These are phyloP conservation scores for Neurospora africana DNA, from an alignment of 495 filamentous ascomycete genomes.

Conservation along the genomic window DNA sequence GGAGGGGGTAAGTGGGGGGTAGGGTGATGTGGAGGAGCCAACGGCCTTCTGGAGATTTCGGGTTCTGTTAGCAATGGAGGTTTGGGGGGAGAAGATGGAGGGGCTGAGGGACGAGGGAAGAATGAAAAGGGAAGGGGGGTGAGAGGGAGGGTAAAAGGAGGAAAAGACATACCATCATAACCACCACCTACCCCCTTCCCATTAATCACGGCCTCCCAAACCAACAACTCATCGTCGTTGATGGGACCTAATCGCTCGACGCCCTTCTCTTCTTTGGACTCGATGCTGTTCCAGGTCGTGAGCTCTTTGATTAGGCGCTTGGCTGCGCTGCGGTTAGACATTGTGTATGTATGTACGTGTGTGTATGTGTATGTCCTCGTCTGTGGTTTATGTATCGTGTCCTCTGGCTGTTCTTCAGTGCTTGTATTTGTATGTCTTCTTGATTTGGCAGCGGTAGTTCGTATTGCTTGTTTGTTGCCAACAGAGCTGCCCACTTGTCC, in stretches of 20 bases:
- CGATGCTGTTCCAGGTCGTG: constrained; percentile 27
- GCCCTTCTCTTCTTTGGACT: constrained; percentile 26
- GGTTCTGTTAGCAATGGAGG: background rate
- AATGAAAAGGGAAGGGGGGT: background rate
- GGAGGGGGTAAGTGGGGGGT: too few relatives aligned
- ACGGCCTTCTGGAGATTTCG: constrained; percentile 48
- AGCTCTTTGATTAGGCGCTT: constrained; percentile 36
- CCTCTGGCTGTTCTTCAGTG: too few relatives aligned
- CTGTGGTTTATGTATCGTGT: background rate
- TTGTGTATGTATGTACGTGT: background rate
- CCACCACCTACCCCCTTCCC: constrained; percentile 49
- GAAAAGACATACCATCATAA: constrained; percentile 53
- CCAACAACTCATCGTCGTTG: constrained; percentile 57
- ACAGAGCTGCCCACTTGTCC: background rate
- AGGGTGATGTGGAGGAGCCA: constrained; percentile 75
- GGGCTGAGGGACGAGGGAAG: background rate
- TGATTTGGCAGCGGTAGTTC: background rate
- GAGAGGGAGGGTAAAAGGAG: background rate
- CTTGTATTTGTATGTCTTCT: background rate
- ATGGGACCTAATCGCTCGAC: constrained; percentile 56
- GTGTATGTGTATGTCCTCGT: background rate
- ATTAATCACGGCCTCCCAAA: constrained; percentile 72
- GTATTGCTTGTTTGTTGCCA: background rate
- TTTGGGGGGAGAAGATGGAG: background rate
- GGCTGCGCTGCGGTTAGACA: constrained; percentile 21